Evolutionary conservation across 2,329 filamentous ascomycete species (phyloP), one percentile per base, ranked within the genome.

Genomic region (Phaeosphaeria sp.): DNA sequence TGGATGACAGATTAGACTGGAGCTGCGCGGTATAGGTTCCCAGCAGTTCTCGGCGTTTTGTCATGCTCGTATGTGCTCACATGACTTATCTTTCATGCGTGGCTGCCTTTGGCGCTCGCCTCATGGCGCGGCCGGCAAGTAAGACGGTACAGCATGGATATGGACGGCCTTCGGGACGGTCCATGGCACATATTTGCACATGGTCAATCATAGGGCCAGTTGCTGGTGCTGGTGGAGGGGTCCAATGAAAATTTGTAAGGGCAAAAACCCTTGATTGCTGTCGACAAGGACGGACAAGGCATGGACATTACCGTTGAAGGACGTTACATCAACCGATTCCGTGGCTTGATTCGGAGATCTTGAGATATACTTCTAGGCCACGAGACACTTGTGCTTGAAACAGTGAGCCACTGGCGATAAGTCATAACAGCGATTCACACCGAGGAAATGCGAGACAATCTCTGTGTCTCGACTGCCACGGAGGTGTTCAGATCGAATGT

Each of bases 161-260:
- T 22, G 24, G n/a, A 30, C 33, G 22, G 44, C 44, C 22, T 22
- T 21, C 51, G 51, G 44, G 27, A 42, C 51, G 51, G 44, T 53
- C 33, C 51, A 53, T 46, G 30, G 30, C 44, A 30, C 30, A 18
- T 20, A 20, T 9, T 44, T 22, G 6, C 42, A 30, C 24, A 47
- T 20, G 24, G 21, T 18, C 9, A 7, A 3, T 7, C 45, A 30
- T 27, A 47, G 13, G 22, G n/a, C 11, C n/a, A 18, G 21, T 15
- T 33, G 42, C 42, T 53, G 51, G 30, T 4, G 33, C 25, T 15
- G 21, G 22, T 24, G 21, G 15, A 3, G 44, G 11, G 24, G 33
- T n/a, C 49, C 49, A 51, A 51, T 51, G n/a, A n/a, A 30, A 18
- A 18, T 15, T 47, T 25, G 2, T 21, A 18, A 24, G 15, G 21